These are phyloP conservation scores for Ustanciosporium gigantosporum DNA, from an alignment of 1,284 basidiomycete genomes.

Conservation along the genomic window DNA sequence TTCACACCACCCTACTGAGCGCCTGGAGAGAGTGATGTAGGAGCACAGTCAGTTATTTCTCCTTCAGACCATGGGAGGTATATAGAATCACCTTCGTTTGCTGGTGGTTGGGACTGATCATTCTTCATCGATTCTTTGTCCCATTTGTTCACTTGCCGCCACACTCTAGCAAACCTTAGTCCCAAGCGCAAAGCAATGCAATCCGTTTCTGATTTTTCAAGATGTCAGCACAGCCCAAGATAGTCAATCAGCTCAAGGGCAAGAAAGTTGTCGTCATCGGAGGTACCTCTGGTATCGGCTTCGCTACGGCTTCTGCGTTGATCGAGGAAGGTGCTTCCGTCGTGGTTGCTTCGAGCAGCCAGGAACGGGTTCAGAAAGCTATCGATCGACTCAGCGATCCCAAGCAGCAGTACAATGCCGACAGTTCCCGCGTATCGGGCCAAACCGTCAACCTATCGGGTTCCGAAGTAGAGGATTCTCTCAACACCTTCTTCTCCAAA, in stretches of 20 bases:
- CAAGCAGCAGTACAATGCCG: conserved; percentile 30
- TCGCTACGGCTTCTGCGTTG: conserved; percentile 25
- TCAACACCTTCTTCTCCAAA: conserved; percentile 18
- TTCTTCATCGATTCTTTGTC: too few relatives aligned
- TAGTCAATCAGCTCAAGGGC: conserved; percentile 3
- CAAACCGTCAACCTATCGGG: conserved; percentile 24
- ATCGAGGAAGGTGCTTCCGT: conserved; percentile 42
- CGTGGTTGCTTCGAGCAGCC: conserved; percentile 19
- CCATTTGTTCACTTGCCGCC: too few relatives aligned
- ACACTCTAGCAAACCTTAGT: too few relatives aligned
- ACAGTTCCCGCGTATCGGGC: conserved; percentile 16
- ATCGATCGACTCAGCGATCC: conserved; percentile 21
- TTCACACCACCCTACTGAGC: too few relatives aligned
- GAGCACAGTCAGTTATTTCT: too few relatives aligned
- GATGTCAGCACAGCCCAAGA: conserved; percentile 1
- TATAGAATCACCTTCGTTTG: too few relatives aligned
- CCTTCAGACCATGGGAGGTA: too few relatives aligned
- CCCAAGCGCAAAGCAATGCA: too few relatives aligned
- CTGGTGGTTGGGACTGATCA: too few relatives aligned
- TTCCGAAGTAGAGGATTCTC: conserved; percentile 2
- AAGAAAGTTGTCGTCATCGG: conserved; percentile 37
- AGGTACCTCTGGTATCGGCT: conserved; percentile 37
- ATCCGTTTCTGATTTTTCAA: too few relatives aligned
- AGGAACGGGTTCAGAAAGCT: conserved; percentile 8
- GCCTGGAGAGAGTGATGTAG: too few relatives aligned